Percentiles rank a stretch among this genome's conserved stretches.
Evolutionary conservation across 495 filamentous ascomycete species (phyloP).

Genomic region (Hypoxylon lienhwacheense): DNA sequence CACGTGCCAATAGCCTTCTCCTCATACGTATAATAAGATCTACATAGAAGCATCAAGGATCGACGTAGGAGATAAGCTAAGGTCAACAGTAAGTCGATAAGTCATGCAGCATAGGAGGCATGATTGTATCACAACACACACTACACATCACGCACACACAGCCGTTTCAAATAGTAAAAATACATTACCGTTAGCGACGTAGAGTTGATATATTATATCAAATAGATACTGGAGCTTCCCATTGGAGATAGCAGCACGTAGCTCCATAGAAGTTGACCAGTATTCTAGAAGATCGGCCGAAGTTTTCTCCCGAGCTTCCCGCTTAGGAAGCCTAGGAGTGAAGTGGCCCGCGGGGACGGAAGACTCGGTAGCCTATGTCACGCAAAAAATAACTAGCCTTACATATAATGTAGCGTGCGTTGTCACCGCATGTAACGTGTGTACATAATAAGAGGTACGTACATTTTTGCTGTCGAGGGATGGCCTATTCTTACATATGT

Average conservation of each 20-base stretch:
- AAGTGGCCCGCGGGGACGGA: slow-evolving; percentile 20
- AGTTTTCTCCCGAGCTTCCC: slow-evolving; percentile 35
- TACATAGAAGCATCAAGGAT: background rate
- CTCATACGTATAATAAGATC: too few relatives aligned
- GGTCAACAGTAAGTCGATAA: background rate
- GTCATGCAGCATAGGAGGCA: background rate
- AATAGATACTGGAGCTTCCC: background rate
- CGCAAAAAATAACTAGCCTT: slow-evolving; percentile 8
- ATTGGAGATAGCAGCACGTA: background rate
- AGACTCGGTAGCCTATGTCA: slow-evolving; percentile 23
- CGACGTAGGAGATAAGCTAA: background rate
- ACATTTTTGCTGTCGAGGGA: slow-evolving; percentile 13
- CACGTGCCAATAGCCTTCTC: slow-evolving; percentile 9
- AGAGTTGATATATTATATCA: too few relatives aligned
- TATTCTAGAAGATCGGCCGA: slow-evolving; percentile 32
- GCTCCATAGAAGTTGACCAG: background rate
- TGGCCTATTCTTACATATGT: slow-evolving; percentile 20
- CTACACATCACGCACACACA: background rate
- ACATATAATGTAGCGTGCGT: slow-evolving; percentile 19
- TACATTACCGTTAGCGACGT: too few relatives aligned
- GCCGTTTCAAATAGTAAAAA: background rate
- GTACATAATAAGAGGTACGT: too few relatives aligned
- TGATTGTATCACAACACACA: too few relatives aligned
- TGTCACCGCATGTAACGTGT: slow-evolving; percentile 35
- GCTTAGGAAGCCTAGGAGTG: slow-evolving; percentile 23